These are phyloP conservation scores for Sphagnum tenellum DNA, from an alignment of 225 moss, liverwort and hornwort genomes.

Conservation along the genomic window DNA sequence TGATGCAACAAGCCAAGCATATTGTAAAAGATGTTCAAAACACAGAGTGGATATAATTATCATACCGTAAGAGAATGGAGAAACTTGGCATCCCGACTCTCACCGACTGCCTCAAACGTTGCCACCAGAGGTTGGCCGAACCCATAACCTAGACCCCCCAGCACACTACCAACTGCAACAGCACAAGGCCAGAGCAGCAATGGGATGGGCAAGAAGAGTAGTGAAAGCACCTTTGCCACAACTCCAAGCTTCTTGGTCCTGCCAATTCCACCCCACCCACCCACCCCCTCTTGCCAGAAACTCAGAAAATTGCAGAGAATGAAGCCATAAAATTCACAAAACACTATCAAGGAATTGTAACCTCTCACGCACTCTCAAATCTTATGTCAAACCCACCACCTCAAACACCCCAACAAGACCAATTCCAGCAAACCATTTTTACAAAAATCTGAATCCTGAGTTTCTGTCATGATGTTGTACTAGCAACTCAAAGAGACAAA, in stretches of 20 bases:
- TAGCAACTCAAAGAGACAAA: neutral
- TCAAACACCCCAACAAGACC: no score
- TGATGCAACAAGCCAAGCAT: no score
- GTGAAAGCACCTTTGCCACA: conserved; percentile 43
- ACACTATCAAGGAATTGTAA: neutral
- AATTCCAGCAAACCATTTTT: neutral
- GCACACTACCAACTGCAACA: conserved; percentile 46
- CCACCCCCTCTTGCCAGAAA: no score
- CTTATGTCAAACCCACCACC: neutral
- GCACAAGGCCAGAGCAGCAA: conserved; percentile 63
- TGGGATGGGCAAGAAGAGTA: conserved; percentile 53
- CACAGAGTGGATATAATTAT: neutral
- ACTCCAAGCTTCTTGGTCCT: conserved; percentile 78
- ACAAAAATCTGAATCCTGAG: neutral
- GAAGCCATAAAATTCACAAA: conserved; percentile 1
- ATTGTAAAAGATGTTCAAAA: neutral
- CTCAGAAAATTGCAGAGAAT: conserved; percentile 6
- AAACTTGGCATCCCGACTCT: conserved; percentile 27
- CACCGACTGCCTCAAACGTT: conserved; percentile 85
- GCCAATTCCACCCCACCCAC: neutral
- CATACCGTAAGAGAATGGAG: conserved; percentile 69
- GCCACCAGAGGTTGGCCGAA: conserved; percentile 75
- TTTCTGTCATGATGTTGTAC: neutral
- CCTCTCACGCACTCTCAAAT: neutral
- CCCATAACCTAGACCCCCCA: conserved; percentile 84